These are phyloP conservation scores for Azolla pinnata DNA, from an alignment of 75 land plant species.

Conservation along the genomic window DNA sequence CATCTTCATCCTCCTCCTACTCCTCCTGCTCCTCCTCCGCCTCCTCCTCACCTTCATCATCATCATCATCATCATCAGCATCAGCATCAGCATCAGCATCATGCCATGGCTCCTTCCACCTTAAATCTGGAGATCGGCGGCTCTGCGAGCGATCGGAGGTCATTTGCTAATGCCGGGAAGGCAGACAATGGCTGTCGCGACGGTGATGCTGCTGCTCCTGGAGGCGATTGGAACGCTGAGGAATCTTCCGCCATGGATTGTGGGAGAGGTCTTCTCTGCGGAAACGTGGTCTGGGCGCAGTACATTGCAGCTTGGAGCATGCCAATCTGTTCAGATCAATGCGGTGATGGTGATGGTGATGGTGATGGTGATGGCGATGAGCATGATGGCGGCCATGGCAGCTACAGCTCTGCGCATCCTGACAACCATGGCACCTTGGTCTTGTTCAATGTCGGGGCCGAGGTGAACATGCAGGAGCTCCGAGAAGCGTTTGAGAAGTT, in stretches of 20 bases:
- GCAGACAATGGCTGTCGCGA: too few species aligned
- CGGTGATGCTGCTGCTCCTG: too few species aligned
- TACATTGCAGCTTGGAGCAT: conserved; percentile 17
- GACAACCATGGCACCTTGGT: conserved; percentile 80
- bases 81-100: too few species aligned
- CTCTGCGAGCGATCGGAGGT: too few species aligned
- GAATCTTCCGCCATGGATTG: neutral
- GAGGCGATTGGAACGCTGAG: too few species aligned
- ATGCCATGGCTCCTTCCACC: too few species aligned
- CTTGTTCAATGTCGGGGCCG: conserved; percentile 63
- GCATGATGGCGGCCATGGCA: conserved; percentile 8
- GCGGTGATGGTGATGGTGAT: neutral
- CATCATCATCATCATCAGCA: too few species aligned
- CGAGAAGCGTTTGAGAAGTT: conserved; percentile 43
- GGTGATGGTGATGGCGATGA: neutral
- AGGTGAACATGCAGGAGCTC: conserved; percentile 30
- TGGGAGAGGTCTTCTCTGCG: conserved; percentile 46
- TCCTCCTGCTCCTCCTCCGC: too few species aligned
- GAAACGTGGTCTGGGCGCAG: conserved; percentile 78
- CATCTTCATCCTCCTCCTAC: too few species aligned
- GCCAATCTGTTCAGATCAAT: neutral
- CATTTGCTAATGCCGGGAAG: too few species aligned
- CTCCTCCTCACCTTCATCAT: too few species aligned
- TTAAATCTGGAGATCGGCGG: too few species aligned
- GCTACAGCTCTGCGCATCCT: conserved; percentile 2